Base-by-base conservation (phyloP, 148 eudicot species). In the Dianthus caryophyllus region DNA sequence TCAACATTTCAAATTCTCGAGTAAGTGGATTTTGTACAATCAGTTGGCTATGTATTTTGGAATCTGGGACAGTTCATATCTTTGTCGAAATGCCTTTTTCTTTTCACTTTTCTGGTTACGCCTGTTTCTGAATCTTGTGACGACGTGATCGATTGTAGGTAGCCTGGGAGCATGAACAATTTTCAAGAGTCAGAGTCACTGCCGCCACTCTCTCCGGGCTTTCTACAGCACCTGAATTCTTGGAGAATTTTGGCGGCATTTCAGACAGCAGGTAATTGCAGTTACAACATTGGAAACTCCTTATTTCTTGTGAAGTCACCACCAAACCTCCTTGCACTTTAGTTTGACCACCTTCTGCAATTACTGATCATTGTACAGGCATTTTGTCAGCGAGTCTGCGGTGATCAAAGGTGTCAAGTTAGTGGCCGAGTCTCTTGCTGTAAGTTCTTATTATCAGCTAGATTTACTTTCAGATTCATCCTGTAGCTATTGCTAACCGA, bases 111-210 rank as follows among this genome's bases (percentile, higher is more conserved):
- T 33, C 20, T 46, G 33, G 39, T 60, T 71, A 55, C 47, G 64
- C 52, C 11, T 60, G 63, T 76, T 79, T 69, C 67, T 83, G 66
- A 86, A 79, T 75, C 57, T 75, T 47, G 38, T n/a, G n/a, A n/a
- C n/a, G n/a, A n/a, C n/a, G n/a, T 70, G 43, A 69, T 27, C 47
- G 83, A 82, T 57, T 89, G 71, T 84, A 94, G 99, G 97, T 94
- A 72, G 97, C 99, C 30, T 94, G 99, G 99, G 99, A 94, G 82
- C 99, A 94, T 64, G 99, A 94, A 71, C 99, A 94, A 48, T 94
- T 94, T 84, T 94, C 99, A 52, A 88, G 92, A 77, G 76, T 88
- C 71, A 84, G 99, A 79, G 85, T 94, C 50, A 94, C 99, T 69
- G 99, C 99, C 56, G 93, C 80, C 50, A 94, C 99, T 48, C 87